Conservation (phyloP, 2,329 filamentous ascomycete genomes). For the Trichoderma guizhouense region DNA sequence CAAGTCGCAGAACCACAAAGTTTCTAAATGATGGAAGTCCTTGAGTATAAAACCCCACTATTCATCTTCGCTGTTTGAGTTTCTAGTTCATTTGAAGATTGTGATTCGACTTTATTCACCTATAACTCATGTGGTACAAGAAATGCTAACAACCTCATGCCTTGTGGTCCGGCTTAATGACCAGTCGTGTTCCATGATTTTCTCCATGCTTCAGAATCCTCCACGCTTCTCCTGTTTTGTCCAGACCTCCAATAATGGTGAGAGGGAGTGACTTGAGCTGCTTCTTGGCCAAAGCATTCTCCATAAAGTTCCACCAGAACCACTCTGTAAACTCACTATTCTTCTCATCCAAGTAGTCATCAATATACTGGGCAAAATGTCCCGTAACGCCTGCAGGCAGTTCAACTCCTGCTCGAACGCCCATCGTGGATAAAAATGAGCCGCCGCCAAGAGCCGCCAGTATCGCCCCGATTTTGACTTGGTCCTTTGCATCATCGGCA, state of each 20-base stretch:
- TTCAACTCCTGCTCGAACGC: slow-evolving; percentile 10
- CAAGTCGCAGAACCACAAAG: neutral
- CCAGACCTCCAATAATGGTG: neutral
- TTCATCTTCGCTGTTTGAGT: neutral
- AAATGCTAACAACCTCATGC: neutral
- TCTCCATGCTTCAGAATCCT: neutral
- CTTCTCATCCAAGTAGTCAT: slow-evolving; percentile 16
- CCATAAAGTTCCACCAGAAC: slow-evolving; percentile 18
- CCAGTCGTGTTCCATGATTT: slow-evolving; percentile 24
- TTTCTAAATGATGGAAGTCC: neutral
- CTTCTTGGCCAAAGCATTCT: neutral
- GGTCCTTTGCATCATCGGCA: slow-evolving; percentile 6
- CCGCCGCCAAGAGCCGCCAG: slow-evolving; percentile 6
- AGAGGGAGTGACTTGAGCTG: neutral
- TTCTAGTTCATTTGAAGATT: neutral
- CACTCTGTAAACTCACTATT: slow-evolving; percentile 15
- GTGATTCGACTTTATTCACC: neutral
- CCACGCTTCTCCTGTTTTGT: neutral
- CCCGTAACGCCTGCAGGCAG: slow-evolving; percentile 1
- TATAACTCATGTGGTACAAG: neutral
- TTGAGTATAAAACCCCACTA: neutral
- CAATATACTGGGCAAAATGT: neutral
- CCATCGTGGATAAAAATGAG: slow-evolving; percentile 8
- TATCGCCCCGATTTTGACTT: slow-evolving; percentile 11
- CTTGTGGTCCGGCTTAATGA: neutral